A percentile compares a stretch with the other conserved stretches of the same genome.
phyloP scores from a whole-genome alignment of 495 filamentous ascomycete species.

The Penicillium simplicissimum region DNA sequence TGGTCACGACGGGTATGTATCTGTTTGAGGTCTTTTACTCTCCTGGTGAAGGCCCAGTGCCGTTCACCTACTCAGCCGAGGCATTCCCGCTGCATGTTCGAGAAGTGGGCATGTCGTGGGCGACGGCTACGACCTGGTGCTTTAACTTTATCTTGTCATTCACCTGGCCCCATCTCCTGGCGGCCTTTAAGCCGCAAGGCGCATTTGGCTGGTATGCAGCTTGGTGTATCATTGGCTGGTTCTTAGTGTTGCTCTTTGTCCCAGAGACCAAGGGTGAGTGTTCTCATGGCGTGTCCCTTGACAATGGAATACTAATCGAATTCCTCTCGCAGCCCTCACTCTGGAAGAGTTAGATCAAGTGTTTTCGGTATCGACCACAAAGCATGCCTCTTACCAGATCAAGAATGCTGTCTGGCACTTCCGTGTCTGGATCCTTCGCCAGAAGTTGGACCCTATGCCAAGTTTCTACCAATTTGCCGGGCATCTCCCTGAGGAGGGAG shows the following conservation, averaged over 20 bases:
- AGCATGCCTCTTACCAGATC: conserved; percentile 50
- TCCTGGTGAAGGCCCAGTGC: conserved; percentile 58
- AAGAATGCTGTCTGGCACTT: conserved; percentile 53
- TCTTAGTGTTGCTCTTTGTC: conserved; percentile 44
- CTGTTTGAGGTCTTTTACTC: conserved; percentile 55
- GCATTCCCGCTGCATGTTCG: conserved; percentile 60
- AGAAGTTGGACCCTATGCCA: conserved; percentile 47
- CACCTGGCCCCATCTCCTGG: conserved; percentile 54
- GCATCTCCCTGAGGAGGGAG: conserved; percentile 38
- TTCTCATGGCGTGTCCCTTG: conserved; percentile 8
- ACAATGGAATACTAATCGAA: neutral
- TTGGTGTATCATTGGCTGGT: conserved; percentile 50
- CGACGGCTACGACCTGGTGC: conserved; percentile 52
- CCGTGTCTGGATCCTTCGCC: conserved; percentile 51
- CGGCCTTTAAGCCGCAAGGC: conserved; percentile 53
- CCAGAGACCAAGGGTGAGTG: conserved; percentile 56
- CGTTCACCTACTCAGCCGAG: conserved; percentile 60
- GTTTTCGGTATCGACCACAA: conserved; percentile 53
- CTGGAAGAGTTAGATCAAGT: conserved; percentile 55
- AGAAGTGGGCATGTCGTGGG: conserved; percentile 70
- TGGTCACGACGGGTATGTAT: conserved; percentile 54
- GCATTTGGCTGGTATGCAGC: conserved; percentile 65
- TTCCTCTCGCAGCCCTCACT: conserved; percentile 38
- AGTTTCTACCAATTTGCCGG: conserved; percentile 45
- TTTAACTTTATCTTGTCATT: conserved; percentile 58